Conservation (phyloP, 495 filamentous ascomycete species). For the Annulohypoxylon nitens region DNA sequence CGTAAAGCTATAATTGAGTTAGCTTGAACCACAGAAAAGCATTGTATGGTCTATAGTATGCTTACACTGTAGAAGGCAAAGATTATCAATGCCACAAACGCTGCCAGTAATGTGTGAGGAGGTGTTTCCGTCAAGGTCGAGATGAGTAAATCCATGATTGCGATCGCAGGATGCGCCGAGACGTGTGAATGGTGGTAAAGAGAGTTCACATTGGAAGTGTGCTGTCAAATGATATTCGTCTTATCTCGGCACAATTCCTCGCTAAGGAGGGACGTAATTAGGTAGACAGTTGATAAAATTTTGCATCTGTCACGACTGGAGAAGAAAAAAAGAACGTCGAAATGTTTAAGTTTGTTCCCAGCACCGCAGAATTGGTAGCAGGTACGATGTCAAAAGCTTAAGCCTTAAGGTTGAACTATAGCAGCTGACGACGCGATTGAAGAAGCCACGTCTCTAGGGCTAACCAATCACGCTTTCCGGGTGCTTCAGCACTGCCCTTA, state of each 20-base stretch:
- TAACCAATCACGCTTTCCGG: constrained; percentile 27
- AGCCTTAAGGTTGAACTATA: not conserved
- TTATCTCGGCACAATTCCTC: not conserved
- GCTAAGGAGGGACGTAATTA: constrained; percentile 7
- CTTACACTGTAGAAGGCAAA: constrained; percentile 51
- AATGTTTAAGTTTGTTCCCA: constrained; percentile 11
- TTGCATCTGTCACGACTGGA: constrained; percentile 15
- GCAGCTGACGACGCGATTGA: constrained; percentile 20
- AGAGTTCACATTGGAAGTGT: constrained; percentile 35
- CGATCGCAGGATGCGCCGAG: constrained; percentile 18
- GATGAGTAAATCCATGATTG: constrained; percentile 44
- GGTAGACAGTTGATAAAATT: not conserved
- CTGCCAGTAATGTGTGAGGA: constrained; percentile 48
- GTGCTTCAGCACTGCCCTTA: constrained; percentile 23
- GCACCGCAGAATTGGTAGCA: not conserved
- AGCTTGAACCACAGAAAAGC: constrained; percentile 6
- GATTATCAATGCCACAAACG: constrained; percentile 44
- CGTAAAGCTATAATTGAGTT: constrained; percentile 70
- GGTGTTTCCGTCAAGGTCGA: constrained; percentile 48
- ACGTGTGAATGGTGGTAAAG: not conserved
- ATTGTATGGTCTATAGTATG: not conserved
- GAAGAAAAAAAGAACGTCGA: not conserved
- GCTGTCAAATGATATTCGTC: constrained; percentile 2
- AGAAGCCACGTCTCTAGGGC: constrained; percentile 47
- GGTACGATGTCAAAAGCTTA: not conserved